Evolutionary conservation across 2,329 filamentous ascomycete species (phyloP), one percentile per base, ranked within the genome.

Genomic region (Aureobasidium sp.): DNA sequence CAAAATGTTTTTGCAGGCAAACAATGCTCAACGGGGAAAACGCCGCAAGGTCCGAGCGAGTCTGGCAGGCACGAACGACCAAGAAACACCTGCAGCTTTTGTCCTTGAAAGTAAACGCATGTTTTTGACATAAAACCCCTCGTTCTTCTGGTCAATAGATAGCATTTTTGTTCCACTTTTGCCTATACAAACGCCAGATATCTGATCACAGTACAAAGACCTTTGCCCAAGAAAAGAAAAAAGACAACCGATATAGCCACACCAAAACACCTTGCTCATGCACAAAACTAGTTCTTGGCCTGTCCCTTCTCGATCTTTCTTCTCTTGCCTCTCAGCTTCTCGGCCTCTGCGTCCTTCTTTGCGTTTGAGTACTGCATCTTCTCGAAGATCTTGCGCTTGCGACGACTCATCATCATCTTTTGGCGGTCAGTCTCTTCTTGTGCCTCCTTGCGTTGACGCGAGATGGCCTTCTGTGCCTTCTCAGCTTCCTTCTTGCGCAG

Each of bases 331-430:
- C 92, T 83, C 73, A 99, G 77, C 77, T 87, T 89, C 78, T 93
- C 88, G 50, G 93, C 89, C 78, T 96, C 90, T 27, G 85, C 88
- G 67, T 93, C 93, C 80, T 90, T 89, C 82, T 94, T 92, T 77
- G 87, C 92, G 76, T 96, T 96, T 64, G 86, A 91, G 76, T 95
- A 95, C 71, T 91, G 82, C 90, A 99, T 99, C 79, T 96, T 94
- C 80, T 97, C 94, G 67, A 93, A 88, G 69, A 96, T 79, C 85
- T 96, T 96, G 69, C 94, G 83, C 85, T 97, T 99, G 84, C 95
- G 94, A 75, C 95, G 89, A 74, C 88, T 89, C 80, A 97, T 86
- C 94, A 99, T 99, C 78, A 95, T 94, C 84, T 96, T 96, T 73
- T 90, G 87, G 64, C 93, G 83, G 74, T 96, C 91, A 61, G 95